Base-by-base conservation (phyloP, 140 eudicot species). In the Ambrosia hybrid region DNA sequence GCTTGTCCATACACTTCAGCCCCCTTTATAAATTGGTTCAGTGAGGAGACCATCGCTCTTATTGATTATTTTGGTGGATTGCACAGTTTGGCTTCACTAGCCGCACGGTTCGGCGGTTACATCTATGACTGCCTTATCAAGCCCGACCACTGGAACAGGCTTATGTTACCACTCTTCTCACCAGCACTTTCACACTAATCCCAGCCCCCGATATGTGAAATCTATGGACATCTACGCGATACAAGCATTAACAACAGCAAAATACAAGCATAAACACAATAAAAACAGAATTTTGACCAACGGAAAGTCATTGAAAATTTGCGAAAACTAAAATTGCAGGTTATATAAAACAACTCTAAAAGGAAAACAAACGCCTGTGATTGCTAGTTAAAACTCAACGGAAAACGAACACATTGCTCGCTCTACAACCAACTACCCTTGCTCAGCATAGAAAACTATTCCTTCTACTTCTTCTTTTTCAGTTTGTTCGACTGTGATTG, bases 381-480 rank as follows among this genome's bases (percentile, higher is more conserved):
- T 6, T 51, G 57, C 65, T 72, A 65, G 51, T 77, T 65, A 72
- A 55, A 78, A 65, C 74, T 78, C 64, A 4, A 73, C 34, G 37
- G 34, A 73, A 63, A 79, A 58, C 79, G 53, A 65, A 17, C 46
- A 62, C 48, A 39, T 55, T 60, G 65, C 79, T 79, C 79, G 21
- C 57, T 58, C 79, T 79, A 79, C 83, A 79, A 68, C 69, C 70
- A 48, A 66, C 68, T 53, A 62, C 80, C 38, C 59, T 58, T 57
- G 52, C 80, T 57, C 63, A 66, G n/a, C 67, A 33, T 26, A 41
- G 63, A 34, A 48, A 72, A 46, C 75, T 52, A 16, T n/a, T 38
- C 65, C 62, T 21, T 85, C 83, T 85, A 93, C 94, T 93, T 93
- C 95, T 92, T 92, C 87, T 87, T 93, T 85, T 88, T 93, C 76